Evolutionary conservation across 1,284 basidiomycete genomes (phyloP).

Genomic region (Vanrija sp.): DNA sequence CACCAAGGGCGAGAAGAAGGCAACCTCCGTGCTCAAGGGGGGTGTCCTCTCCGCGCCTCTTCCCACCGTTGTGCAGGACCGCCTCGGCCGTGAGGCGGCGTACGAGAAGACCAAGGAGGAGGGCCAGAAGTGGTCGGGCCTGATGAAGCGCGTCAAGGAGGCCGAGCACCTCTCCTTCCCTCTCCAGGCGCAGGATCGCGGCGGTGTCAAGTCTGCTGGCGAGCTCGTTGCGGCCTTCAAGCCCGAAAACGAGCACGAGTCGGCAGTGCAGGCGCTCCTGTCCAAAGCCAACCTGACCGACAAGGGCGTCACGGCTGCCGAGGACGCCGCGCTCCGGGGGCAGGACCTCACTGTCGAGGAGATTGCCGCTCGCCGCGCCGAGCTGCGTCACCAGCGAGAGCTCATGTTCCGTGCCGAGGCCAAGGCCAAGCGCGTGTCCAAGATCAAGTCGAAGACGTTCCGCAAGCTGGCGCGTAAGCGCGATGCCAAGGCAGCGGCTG

Average conservation of each 20-base stretch:
- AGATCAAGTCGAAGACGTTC: constrained; percentile 95
- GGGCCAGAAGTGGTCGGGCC: constrained; percentile 87
- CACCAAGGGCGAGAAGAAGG: constrained; percentile 48
- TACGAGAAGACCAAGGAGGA: constrained; percentile 90
- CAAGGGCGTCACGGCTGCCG: constrained; percentile 68
- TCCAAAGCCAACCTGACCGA: constrained; percentile 75
- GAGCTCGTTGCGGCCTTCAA: constrained; percentile 58
- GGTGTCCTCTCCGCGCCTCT: constrained; percentile 78
- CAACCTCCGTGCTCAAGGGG: constrained; percentile 56
- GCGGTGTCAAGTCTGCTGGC: constrained; percentile 43
- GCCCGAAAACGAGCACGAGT: constrained; percentile 75
- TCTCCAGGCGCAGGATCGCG: constrained; percentile 66
- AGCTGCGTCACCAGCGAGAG: constrained; percentile 83
- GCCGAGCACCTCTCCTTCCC: constrained; percentile 92
- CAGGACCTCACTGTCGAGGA: constrained; percentile 74
- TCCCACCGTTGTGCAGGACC: constrained; percentile 79
- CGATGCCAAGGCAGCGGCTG: constrained; percentile 59
- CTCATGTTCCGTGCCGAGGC: constrained; percentile 90
- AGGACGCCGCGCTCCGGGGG: constrained; percentile 71
- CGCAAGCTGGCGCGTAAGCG: constrained; percentile 76
- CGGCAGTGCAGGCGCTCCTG: constrained; percentile 69
- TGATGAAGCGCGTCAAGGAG: constrained; percentile 84
- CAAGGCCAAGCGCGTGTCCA: constrained; percentile 84
- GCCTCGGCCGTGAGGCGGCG: constrained; percentile 86
- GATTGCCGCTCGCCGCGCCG: constrained; percentile 70